phyloP scores from a whole-genome alignment of 2,329 filamentous ascomycete species.

The Trichoderma sp. region DNA sequence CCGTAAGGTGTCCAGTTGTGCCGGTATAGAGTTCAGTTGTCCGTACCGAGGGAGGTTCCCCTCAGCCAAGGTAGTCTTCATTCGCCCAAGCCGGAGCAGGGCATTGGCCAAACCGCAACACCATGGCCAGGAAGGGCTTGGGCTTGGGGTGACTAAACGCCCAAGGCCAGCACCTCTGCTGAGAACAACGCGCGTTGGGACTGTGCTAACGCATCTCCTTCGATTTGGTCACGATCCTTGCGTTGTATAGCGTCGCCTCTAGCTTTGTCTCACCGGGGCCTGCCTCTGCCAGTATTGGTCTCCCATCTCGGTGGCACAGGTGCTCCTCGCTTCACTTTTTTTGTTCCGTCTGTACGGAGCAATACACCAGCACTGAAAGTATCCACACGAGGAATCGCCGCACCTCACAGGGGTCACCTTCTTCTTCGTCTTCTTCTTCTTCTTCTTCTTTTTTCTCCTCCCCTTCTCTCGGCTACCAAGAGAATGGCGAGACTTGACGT shows the following conservation, averaged over 20 bases:
- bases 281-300: neutral
- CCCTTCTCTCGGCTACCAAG: neutral
- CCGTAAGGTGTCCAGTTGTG: neutral
- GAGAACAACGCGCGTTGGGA: constrained; percentile 14
- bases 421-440: neutral
- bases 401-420: neutral
- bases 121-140: constrained; percentile 10
- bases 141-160: neutral
- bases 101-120: constrained; percentile 11
- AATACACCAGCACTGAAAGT: neutral
- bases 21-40: constrained; percentile 3
- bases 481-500: neutral
- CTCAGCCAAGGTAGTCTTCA: neutral
- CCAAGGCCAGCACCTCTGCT: neutral
- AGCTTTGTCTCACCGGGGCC: neutral
- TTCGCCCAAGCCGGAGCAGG: neutral
- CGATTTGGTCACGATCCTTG: constrained; percentile 19
- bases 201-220: constrained; percentile 14
- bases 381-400: neutral
- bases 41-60: constrained; percentile 14
- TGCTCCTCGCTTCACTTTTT: neutral
- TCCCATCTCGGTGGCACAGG: neutral
- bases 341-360: neutral
- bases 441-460: neutral
- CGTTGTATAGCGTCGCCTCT: constrained; percentile 13